Evolutionary conservation across 1,284 basidiomycete genomes (phyloP).

Genomic region (Mycena sp.): DNA sequence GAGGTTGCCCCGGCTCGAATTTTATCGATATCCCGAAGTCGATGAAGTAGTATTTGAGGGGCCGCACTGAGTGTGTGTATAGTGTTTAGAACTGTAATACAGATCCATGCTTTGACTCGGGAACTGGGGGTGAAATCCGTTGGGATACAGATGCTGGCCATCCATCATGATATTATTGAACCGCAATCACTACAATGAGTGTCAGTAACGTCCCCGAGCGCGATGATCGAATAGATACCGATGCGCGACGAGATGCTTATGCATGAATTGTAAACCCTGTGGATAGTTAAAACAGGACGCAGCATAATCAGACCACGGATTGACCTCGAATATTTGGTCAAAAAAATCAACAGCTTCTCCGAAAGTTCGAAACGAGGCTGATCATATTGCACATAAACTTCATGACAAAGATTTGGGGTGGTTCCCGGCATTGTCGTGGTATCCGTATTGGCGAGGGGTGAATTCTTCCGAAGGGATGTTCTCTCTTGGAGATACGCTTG

Average conservation of each 20-base stretch:
- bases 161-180: slow-evolving; percentile 51
- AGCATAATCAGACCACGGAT: neutral
- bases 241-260: slow-evolving; percentile 49
- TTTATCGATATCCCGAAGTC: slow-evolving; percentile 25
- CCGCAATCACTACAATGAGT: slow-evolving; percentile 47
- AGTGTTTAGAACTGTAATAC: slow-evolving; percentile 3
- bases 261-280: no score
- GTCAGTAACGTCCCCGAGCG: neutral
- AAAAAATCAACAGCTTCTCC: slow-evolving; percentile 45
- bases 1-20: neutral
- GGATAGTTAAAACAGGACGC: neutral
- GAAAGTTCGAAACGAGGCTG: slow-evolving; percentile 42
- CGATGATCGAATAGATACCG: slow-evolving; percentile 36
- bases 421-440: no score
- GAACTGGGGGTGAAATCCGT: slow-evolving; percentile 23
- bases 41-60: slow-evolving; percentile 30
- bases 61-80: slow-evolving; percentile 24
- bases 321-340: slow-evolving; percentile 48
- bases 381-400: slow-evolving; percentile 39
- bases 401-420: slow-evolving; percentile 44
- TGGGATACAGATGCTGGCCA: slow-evolving; percentile 36
- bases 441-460: slow-evolving; percentile 22
- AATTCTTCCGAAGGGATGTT: neutral
- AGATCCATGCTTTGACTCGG: neutral
- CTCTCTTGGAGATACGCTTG: no score